Evolutionary conservation across 768 basidiomycete species (phyloP).

Genomic region (Tephrocybe sp.): DNA sequence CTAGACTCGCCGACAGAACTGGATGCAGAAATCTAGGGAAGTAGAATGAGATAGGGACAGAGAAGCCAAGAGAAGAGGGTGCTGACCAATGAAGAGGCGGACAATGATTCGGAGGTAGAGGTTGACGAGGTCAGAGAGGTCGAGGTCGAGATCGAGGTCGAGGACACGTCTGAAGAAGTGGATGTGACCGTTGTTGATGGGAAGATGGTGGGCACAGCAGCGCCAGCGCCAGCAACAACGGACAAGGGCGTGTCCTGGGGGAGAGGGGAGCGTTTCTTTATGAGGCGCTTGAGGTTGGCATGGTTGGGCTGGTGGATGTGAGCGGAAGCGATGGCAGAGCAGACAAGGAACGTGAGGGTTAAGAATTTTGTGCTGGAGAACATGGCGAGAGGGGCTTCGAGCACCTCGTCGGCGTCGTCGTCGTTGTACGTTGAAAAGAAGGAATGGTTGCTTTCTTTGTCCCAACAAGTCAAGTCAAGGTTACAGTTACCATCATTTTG

Average conservation of each 20-base stretch:
- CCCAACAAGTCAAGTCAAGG: not conserved
- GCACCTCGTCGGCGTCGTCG: constrained; percentile 15
- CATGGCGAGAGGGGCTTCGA: constrained; percentile 40
- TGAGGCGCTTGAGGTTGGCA: constrained; percentile 57
- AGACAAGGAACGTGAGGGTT: constrained; percentile 65
- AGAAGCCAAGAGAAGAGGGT: not conserved
- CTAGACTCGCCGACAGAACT: constrained; percentile 5
- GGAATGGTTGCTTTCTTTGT: constrained; percentile 5
- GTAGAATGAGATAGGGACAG: not conserved
- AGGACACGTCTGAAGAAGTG: constrained; percentile 7
- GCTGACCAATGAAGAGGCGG: constrained; percentile 13
- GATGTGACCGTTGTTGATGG: constrained; percentile 14
- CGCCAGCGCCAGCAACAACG: constrained; percentile 34
- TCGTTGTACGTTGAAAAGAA: constrained; percentile 12
- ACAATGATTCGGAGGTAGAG: constrained; percentile 9
- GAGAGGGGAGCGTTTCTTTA: constrained; percentile 61
- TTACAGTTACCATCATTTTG: constrained; percentile 12
- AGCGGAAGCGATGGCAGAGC: constrained; percentile 48
- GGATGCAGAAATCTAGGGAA: constrained; percentile 8
- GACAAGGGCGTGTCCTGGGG: constrained; percentile 19
- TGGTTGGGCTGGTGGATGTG: constrained; percentile 53
- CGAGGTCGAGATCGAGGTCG: constrained; percentile 8
- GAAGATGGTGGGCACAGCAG: constrained; percentile 24
- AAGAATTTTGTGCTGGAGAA: constrained; percentile 41
- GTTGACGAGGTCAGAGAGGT: constrained; percentile 3